Base-by-base conservation (phyloP, 106 monocot species). In the Amphibolis antarctica region DNA sequence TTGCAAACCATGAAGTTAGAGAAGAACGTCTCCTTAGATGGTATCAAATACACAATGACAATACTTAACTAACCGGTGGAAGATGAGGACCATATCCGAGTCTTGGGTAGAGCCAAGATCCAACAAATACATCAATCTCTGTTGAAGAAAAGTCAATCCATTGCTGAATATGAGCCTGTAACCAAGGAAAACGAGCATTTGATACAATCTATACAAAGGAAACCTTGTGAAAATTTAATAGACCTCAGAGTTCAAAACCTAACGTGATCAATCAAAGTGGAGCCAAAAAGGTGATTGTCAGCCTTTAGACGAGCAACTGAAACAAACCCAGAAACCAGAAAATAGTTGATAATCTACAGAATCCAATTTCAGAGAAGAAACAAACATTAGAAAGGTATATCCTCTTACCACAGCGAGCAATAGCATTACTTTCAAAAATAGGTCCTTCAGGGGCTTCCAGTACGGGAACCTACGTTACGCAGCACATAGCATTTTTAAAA, bases 401-500 rank as follows among this genome's bases (percentile, higher is more conserved):
- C 9, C 12, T 11, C 1, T 55, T 92, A 92, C 92, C 79, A 60
- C 82, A 84, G 10, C 92, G 83, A 36, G 92, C 84, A 29, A 92
- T 86, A 4, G 92, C 73, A 77, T 92, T 84, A 58, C 92, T 92
- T 70, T 92, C 86, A 75, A 86, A 86, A 52, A 92, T 22, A 30
- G 79, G 53, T 31, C 92, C 92, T 47, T 86, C 92, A 68, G 92
- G 84, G 27, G 86, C 86, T 53, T 92, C 83, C 67, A 92, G 61
- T 62, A 86, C 92, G 57, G 92, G 92, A 62, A 92, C 69, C 91
- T 92, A 52, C 46, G 65, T 43, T 24, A 19, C 9, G 17, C 1
- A 30, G 3, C 15, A 31, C 59, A 59, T 10, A 30, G 13, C 28
- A 30, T 17, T 59, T 18, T 5, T 29, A 59, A 28, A 23, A 5